A percentile compares a stretch with the other conserved stretches of the same genome.
phyloP scores from a whole-genome alignment of 176 grass and related monocot genomes.

The Puya raimondii region DNA sequence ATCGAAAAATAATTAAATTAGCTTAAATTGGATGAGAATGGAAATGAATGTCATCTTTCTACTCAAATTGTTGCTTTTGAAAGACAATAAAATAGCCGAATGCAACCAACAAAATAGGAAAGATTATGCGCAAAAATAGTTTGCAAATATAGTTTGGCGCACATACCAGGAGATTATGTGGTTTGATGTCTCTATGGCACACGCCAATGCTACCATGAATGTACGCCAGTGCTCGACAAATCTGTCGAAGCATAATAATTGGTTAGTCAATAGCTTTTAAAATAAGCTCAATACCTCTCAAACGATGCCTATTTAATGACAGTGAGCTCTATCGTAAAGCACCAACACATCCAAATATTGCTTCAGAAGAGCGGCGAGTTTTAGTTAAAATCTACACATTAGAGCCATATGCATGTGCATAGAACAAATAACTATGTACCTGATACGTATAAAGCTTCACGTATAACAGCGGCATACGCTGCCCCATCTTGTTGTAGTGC shows the following conservation, averaged over 20 bases:
- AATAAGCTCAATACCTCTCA: background rate
- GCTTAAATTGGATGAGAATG: too few relatives aligned
- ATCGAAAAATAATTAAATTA: too few relatives aligned
- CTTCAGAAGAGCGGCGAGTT: too few relatives aligned
- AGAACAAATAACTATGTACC: background rate
- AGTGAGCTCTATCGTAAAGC: background rate
- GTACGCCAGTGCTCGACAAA: slow-evolving; percentile 20
- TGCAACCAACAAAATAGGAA: too few relatives aligned
- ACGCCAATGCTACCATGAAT: slow-evolving; percentile 13
- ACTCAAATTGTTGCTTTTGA: too few relatives aligned
- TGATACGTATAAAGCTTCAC: slow-evolving; percentile 18
- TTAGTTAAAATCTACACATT: too few relatives aligned
- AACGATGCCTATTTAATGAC: background rate
- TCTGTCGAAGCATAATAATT: slow-evolving; percentile 8
- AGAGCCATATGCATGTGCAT: too few relatives aligned
- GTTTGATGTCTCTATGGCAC: slow-evolving; percentile 25
- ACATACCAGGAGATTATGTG: slow-evolving; percentile 26
- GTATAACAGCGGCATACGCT: slow-evolving; percentile 14
- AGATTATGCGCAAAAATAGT: too few relatives aligned
- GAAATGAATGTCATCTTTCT: too few relatives aligned
- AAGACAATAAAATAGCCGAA: too few relatives aligned
- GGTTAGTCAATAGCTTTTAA: background rate
- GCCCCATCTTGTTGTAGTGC: slow-evolving; percentile 14
- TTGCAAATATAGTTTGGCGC: too few relatives aligned
- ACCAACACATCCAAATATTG: too few relatives aligned